Percentiles rank a stretch among this genome's conserved stretches.
Conservation (phyloP, 768 basidiomycete species). For the Suillus tomentosus region DNA sequence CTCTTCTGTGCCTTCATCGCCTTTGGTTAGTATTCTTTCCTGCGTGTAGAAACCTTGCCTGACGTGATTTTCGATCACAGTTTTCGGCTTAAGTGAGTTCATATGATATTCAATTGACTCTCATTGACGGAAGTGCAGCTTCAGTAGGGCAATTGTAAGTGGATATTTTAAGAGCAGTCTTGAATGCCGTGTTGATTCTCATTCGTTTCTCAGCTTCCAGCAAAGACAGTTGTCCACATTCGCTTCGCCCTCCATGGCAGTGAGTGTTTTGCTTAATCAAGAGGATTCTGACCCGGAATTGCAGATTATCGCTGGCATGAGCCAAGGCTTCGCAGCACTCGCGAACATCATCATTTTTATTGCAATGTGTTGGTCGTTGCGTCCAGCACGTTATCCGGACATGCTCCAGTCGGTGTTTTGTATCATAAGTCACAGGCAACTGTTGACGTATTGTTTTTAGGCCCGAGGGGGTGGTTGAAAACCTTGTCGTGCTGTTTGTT, state of each 20-base stretch:
- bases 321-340: constrained; percentile 13
- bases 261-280: constrained; percentile 8
- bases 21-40: constrained; percentile 22
- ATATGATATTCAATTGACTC: not conserved
- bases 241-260: constrained; percentile 21
- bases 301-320: constrained; percentile 21
- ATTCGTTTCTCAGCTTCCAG: constrained; percentile 18
- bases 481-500: constrained; percentile 9
- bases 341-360: constrained; percentile 19
- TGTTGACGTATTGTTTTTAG: constrained; percentile 15
- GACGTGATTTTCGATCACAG: constrained; percentile 21
- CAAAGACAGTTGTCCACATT: constrained; percentile 27
- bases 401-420: constrained; percentile 18
- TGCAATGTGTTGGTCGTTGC: constrained; percentile 24
- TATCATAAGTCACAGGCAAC: not conserved
- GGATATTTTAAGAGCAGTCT: not conserved
- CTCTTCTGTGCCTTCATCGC: constrained; percentile 20
- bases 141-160: constrained; percentile 29
- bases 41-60: constrained; percentile 8
- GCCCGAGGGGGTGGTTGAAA: constrained; percentile 12
- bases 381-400: constrained; percentile 20
- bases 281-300: not conserved
- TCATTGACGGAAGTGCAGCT: constrained; percentile 18
- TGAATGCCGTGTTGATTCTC: constrained; percentile 17
- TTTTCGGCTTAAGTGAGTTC: constrained; percentile 31